Base-by-base conservation (phyloP, 2,329 filamentous ascomycete genomes). In the Botryotinia convoluta region DNA sequence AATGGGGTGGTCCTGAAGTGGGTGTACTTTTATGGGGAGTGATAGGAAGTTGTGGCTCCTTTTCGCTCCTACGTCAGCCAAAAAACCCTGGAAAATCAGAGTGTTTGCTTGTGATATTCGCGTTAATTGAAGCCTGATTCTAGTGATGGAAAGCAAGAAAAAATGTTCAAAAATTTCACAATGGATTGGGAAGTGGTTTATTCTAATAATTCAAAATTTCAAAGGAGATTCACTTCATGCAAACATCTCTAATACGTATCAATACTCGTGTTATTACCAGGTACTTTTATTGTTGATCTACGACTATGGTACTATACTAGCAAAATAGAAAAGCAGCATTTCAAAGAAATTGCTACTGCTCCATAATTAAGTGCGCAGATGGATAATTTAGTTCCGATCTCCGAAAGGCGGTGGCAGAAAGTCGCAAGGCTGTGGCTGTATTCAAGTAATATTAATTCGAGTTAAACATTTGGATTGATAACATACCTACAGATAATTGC, bases 331-430 rank as follows among this genome's bases (percentile, higher is more conserved):
- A 42, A 61, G 35, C 32, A 26, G 37, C 60, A 62, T 62, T 39
- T 62, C 60, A 62, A 62, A 62, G 60, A 62, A 62, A 62, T 42
- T 62, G 35, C 35, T 22, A 3, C 10, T 39, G 26, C 59, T 39
- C 59, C 59, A 61, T 22, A 54, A 26, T 37, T 37, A 14, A 16
- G 5, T 18, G 26, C 16, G 16, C 37, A 39, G 29, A 39, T 42
- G 65, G 65, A 69, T 39, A 16, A 71, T 57, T 37, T 67, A 14
- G 7, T 54, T 54, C 69, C 69, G 67, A 61, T 54, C 20, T 48
- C 74, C 72, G 63, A 69, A 60, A 72, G 54, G 72, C 74, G 74
- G 72, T 73, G 71, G 60, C 69, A 65, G 69, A 54, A 70, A 45
- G 8, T 45, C 32, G 42, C 37, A 62, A 62, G 37, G 37, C 60